Base-by-base conservation (phyloP, 2,329 filamentous ascomycete species). In the Hawksworthiomyces lignivorus region DNA sequence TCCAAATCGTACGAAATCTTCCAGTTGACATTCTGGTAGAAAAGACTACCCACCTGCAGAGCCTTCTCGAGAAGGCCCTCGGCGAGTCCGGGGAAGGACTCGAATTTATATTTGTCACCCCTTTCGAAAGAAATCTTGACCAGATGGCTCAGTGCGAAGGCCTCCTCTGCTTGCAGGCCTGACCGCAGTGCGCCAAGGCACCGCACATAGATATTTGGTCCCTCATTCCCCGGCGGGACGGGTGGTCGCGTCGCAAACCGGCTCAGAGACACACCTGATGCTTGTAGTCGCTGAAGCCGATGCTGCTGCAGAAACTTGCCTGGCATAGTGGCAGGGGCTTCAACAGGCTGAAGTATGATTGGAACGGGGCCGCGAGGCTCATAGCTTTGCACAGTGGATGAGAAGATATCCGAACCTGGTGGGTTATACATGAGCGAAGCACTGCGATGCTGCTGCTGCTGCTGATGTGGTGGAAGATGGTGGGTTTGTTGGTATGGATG, bases 101-200 rank as follows among this genome's bases (percentile, higher is more conserved):
- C 88, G 51, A 97, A 96, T 47, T 87, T 84, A 64, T 94, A 96
- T 62, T 95, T 95, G 59, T 97, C 92, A 34, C 90, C 90, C 32
- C 89, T 78, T 61, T 97, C 89, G 56, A 83, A 92, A 0, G 89
- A 96, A 21, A 97, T 96, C 59, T 95, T 94, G 46, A 97, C 88
- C 4, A 97, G 67, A 54, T 97, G 90, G 54, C 94, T 87, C 10
- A 97, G 69, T 0, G 88, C 90, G 62, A 94, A 97, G n/a, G 87
- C 81, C 54, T 96, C 84, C 58, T 98, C 90, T 11, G 81, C 75
- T 4, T 75, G 75, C 20, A 94, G 77, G 3, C 79, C 78, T 12
- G 87, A 95, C 48, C 85, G 84, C 20, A 98, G 67, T 5, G 89
- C 82, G 52, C 89, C 81, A 28, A 94, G 73, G 48, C 87, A 94